Base-by-base conservation (phyloP, 2,329 filamentous ascomycete species). In the Lasiodiplodia sp. region DNA sequence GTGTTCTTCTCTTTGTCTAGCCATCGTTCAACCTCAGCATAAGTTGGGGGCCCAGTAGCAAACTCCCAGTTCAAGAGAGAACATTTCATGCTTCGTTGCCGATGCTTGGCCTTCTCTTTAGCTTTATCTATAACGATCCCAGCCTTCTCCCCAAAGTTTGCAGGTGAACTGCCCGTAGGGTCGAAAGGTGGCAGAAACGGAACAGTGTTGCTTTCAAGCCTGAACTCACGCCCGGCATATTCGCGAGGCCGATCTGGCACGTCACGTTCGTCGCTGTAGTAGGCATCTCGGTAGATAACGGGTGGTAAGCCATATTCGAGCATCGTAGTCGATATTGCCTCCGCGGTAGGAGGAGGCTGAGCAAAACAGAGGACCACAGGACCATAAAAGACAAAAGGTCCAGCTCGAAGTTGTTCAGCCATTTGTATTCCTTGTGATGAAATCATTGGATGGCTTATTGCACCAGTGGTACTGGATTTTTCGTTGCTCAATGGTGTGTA, bases 221-320 rank as follows among this genome's bases (percentile, higher is more conserved):
- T 91, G 76, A 96, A 97, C 73, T 96, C 92, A 72, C 89, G 89
- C 3, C 95, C 95, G 7, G 92, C 95, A 80, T 97, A 98, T 78
- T 97, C 93, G 66, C 93, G 86, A 38, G 86, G 80, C 66, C 91
- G 87, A 49, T 90, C 86, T 14, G 94, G 94, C 0, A 97, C 91
- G 79, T 98, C 96, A 63, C 85, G 86, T 70, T 96, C 93, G 34
- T 92, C 86, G 73, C 94, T 92, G 76, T 97, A 98, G 75, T 91
- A 94, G 0, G 94, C 90, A 75, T 94, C 90, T 78, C 94, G 92
- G 71, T 97, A 96, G 60, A 97, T 86, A 16, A 92, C 86, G 69
- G 90, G 84, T 0, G 92, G 91, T 10, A 89, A 80, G 14, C 85
- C 85, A 68, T 84, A 79, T n/a, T 83, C 77, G 72, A 84, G 79